Base-by-base conservation (phyloP, 345 rosid genomes). In the Populus simonii region DNA sequence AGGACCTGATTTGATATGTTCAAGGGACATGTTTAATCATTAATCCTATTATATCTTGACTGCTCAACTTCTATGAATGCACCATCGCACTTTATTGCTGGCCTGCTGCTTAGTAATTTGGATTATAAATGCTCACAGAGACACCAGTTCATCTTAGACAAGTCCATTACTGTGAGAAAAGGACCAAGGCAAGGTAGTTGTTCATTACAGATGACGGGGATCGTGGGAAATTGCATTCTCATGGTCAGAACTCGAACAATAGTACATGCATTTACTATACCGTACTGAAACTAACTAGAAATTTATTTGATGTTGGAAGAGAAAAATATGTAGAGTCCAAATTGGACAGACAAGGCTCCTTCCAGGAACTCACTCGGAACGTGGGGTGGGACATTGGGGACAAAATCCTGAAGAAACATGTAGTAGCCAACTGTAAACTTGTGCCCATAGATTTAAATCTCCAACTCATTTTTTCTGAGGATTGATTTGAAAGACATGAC, bases 311-410 rank as follows among this genome's bases (percentile, higher is more conserved):
- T n/a, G 4, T 9, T 23, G 29, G 63, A 25, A n/a, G 63, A 12
- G 51, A 25, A n/a, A 4, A 10, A 59, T 4, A 59, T 2, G 16
- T n/a, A 11, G 29, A 4, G 3, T 5, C 20, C 35, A 70, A 31
- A 71, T 55, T 68, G 66, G 67, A 41, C 1, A 20, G 51, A 70
- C 57, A 43, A 68, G 69, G 72, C 55, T 76, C 55, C 80, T 83
- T 83, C 81, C 68, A 35, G 51, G 88, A 83, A 83, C 38, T 83
- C 39, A 72, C 81, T 23, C 2, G 27, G 57, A 73, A 74, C 70
- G 66, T 12, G 49, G 33, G 38, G 74, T 22, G 62, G 80, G 49
- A 27, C 61, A 71, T 10, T 36, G 15, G 38, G 13, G 76, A 78
- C 80, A 63, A 71, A 77, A 31, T 71, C 17, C 76, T 35, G 75